phyloP scores from a whole-genome alignment of 2,329 filamentous ascomycete genomes.

The Periconia sp. region DNA sequence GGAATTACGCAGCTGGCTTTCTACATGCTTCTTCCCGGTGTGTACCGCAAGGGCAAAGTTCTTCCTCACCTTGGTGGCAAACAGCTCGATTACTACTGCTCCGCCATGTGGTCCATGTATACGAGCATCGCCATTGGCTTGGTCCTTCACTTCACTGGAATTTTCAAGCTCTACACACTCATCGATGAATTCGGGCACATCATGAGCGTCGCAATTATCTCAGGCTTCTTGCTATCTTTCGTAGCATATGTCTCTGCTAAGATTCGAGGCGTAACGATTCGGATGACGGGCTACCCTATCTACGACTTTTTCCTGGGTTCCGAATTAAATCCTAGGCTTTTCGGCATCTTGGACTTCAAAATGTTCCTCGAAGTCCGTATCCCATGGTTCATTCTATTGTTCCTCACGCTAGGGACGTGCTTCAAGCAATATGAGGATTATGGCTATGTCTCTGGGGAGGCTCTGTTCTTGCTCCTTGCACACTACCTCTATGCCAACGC shows the following conservation, averaged over 20 bases:
- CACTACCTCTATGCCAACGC: conserved; percentile 93
- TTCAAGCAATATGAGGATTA: conserved; percentile 83
- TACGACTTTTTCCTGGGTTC: conserved; percentile 94
- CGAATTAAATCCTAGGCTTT: conserved; percentile 85
- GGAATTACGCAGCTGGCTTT: conserved; percentile 82
- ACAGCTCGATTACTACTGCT: conserved; percentile 94
- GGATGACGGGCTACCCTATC: conserved; percentile 83
- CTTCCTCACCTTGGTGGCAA: conserved; percentile 81
- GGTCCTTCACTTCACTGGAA: conserved; percentile 78
- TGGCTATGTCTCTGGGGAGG: conserved; percentile 85
- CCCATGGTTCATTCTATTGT: conserved; percentile 89
- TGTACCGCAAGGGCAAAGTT: conserved; percentile 87
- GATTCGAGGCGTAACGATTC: conserved; percentile 80
- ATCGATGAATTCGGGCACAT: conserved; percentile 95
- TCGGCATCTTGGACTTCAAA: conserved; percentile 85
- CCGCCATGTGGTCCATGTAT: conserved; percentile 86
- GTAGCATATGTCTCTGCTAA: conserved; percentile 87
- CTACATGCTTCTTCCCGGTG: conserved; percentile 86
- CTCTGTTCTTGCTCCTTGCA: conserved; percentile 83
- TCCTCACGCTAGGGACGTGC: conserved; percentile 76
- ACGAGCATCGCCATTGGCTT: conserved; percentile 75
- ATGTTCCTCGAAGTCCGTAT: conserved; percentile 96
- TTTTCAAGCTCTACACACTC: conserved; percentile 89
- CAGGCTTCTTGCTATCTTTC: conserved; percentile 82
- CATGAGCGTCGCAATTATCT: conserved; percentile 90